phyloP scores from a whole-genome alignment of 2,329 filamentous ascomycete species.

The Cytospora chrysosperma region DNA sequence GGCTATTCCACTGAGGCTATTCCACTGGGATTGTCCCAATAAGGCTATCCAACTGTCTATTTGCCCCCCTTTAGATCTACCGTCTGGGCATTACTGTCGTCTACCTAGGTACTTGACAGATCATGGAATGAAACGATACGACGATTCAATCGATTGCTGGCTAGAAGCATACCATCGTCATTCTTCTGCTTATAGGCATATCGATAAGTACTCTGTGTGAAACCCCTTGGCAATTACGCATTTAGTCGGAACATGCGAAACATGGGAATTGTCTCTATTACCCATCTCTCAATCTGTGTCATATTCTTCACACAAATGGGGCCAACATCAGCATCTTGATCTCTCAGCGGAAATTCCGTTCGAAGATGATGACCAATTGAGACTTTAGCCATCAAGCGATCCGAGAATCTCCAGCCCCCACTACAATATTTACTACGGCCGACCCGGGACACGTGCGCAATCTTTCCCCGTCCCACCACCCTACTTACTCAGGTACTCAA shows the following conservation, averaged over 20 bases:
- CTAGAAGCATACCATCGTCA: background rate
- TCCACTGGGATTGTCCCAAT: too few relatives aligned
- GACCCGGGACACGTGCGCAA: conserved; percentile 11
- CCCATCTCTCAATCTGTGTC: background rate
- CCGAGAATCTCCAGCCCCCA: background rate
- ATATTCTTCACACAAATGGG: background rate
- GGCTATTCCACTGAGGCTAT: too few relatives aligned
- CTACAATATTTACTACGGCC: conserved; percentile 5
- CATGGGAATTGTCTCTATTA: conserved; percentile 7
- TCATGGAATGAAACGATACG: background rate
- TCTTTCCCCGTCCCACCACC: background rate
- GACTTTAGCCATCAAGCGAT: background rate
- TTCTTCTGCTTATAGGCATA: background rate
- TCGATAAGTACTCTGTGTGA: background rate
- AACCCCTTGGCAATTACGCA: background rate
- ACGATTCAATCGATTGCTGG: background rate
- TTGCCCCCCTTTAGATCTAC: too few relatives aligned
- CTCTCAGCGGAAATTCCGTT: background rate
- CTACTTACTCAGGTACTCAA: too few relatives aligned
- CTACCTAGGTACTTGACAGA: too few relatives aligned
- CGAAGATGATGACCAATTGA: conserved; percentile 18
- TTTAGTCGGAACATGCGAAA: background rate
- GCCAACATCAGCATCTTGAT: conserved; percentile 2
- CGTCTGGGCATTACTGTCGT: too few relatives aligned
- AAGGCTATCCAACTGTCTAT: background rate